Conservation (phyloP, 2,329 filamentous ascomycete genomes). For the Scedosporium dehoogii region DNA sequence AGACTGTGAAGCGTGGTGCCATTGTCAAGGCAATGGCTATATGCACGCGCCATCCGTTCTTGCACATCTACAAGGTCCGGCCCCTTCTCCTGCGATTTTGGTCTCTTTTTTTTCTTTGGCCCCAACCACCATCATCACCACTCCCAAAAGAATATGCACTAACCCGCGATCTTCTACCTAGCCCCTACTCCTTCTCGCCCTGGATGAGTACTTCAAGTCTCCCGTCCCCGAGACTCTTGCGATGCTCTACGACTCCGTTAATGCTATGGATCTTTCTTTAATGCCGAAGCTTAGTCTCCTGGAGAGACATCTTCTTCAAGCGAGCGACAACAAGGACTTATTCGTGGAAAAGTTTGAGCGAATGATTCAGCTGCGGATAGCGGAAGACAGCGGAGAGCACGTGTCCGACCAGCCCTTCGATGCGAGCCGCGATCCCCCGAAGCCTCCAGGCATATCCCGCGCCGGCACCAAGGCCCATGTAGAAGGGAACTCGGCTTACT, state of each 20-base stretch:
- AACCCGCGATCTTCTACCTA: conserved; percentile 21
- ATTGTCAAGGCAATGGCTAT: conserved; percentile 98
- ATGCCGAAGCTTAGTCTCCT: conserved; percentile 79
- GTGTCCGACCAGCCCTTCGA: conserved; percentile 33
- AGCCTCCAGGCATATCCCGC: conserved; percentile 40
- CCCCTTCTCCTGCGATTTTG: conserved; percentile 1
- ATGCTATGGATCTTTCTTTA: conserved; percentile 90
- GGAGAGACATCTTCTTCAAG: conserved; percentile 77
- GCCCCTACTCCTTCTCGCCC: conserved; percentile 78
- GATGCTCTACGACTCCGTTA: conserved; percentile 83
- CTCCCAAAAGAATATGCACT: conserved; percentile 5
- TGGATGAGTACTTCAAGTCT: conserved; percentile 95
- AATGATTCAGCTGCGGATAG: conserved; percentile 77
- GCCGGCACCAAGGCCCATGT: conserved; percentile 54
- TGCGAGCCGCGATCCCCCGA: conserved; percentile 36
- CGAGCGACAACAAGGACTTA: conserved; percentile 88
- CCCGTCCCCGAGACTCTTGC: conserved; percentile 81
- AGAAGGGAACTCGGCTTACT: conserved; percentile 56
- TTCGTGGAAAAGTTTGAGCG: conserved; percentile 97
- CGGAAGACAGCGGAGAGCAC: conserved; percentile 46
- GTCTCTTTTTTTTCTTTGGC: not conserved
- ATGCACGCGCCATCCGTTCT: conserved; percentile 90
- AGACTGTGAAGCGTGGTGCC: conserved; percentile 82
- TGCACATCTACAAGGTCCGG: conserved; percentile 92
- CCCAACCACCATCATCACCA: not conserved